Percentiles rank a stretch among this genome's conserved stretches.
Evolutionary conservation across 164 flowering plant species (phyloP).

Genomic region (Umbilicus rupestris): DNA sequence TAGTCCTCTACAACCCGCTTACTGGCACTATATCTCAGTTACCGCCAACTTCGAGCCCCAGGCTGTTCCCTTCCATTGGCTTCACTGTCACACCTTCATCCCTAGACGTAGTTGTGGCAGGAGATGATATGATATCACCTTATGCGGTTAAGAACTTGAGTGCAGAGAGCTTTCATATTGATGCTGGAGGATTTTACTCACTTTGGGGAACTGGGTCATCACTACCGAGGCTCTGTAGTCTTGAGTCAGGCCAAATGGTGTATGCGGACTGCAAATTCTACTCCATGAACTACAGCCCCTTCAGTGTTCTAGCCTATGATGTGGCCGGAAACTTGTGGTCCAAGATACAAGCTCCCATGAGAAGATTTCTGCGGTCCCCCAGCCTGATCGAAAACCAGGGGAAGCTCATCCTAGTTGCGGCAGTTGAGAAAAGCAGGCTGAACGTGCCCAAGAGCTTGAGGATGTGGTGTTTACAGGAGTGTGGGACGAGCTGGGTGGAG

Average conservation of each 20-base stretch:
- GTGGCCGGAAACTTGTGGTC: slow-evolving; percentile 37
- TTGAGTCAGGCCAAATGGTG: slow-evolving; percentile 69
- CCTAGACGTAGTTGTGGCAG: slow-evolving; percentile 53
- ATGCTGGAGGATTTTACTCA: slow-evolving; percentile 56
- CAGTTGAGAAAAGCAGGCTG: slow-evolving; percentile 87
- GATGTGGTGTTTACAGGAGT: slow-evolving; percentile 56
- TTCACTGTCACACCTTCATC: slow-evolving; percentile 36
- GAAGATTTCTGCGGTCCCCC: slow-evolving; percentile 69
- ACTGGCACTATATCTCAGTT: slow-evolving; percentile 36
- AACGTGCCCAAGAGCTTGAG: slow-evolving; percentile 77
- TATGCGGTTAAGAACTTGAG: slow-evolving; percentile 80
- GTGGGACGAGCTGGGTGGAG: slow-evolving; percentile 65
- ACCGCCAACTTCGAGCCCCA: slow-evolving; percentile 51
- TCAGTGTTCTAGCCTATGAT: slow-evolving; percentile 53
- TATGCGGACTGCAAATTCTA: slow-evolving; percentile 40
- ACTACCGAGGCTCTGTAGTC: slow-evolving; percentile 70
- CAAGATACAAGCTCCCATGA: slow-evolving; percentile 85
- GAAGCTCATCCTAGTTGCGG: slow-evolving; percentile 62
- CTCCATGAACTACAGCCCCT: slow-evolving; percentile 87
- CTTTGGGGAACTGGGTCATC: slow-evolving; percentile 56
- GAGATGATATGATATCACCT: slow-evolving; percentile 80
- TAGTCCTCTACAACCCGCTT: slow-evolving; percentile 66
- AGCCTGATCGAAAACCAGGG: slow-evolving; percentile 64
- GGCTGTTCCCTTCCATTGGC: slow-evolving; percentile 78
- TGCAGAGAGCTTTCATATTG: slow-evolving; percentile 62